Conservation (phyloP, 2,329 filamentous ascomycete genomes). For the Cladorrhinum sp. region DNA sequence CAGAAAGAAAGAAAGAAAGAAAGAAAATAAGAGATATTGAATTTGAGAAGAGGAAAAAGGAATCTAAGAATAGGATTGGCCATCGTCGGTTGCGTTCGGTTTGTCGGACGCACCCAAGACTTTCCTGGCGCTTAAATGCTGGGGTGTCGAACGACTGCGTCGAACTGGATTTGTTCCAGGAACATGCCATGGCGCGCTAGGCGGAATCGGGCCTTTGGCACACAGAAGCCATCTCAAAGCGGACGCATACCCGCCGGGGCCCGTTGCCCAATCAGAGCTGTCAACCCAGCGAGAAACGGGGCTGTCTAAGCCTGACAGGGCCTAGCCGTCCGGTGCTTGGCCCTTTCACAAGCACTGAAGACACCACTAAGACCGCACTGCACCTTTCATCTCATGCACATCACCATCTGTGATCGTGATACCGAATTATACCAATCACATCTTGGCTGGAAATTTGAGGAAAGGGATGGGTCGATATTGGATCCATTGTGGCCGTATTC, state of each 20-base stretch:
- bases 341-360: not conserved
- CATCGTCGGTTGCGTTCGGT: not conserved
- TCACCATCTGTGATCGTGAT: not conserved
- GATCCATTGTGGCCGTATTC: not conserved
- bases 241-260: not conserved
- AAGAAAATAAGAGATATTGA: not conserved
- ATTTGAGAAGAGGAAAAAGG: not conserved
- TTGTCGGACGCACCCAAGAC: slow-evolving; percentile 14
- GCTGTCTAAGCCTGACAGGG: too few relatives aligned
- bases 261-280: slow-evolving; percentile 16
- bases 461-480: not conserved
- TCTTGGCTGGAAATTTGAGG: slow-evolving; percentile 2
- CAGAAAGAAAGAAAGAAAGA: slow-evolving; percentile 10
- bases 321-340: too few relatives aligned
- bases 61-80: slow-evolving; percentile 16
- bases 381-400: not conserved
- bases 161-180: slow-evolving; percentile 14
- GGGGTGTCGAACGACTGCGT: slow-evolving; percentile 12
- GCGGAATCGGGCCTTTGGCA: slow-evolving; percentile 15
- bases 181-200: slow-evolving; percentile 17
- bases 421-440: slow-evolving; percentile 1
- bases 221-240: slow-evolving; percentile 1
- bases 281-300: not conserved
- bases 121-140: slow-evolving; percentile 22
- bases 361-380: not conserved